These are phyloP conservation scores for Fragosphaeria purpurea DNA, from an alignment of 2,329 filamentous ascomycete genomes.

Conservation along the genomic window DNA sequence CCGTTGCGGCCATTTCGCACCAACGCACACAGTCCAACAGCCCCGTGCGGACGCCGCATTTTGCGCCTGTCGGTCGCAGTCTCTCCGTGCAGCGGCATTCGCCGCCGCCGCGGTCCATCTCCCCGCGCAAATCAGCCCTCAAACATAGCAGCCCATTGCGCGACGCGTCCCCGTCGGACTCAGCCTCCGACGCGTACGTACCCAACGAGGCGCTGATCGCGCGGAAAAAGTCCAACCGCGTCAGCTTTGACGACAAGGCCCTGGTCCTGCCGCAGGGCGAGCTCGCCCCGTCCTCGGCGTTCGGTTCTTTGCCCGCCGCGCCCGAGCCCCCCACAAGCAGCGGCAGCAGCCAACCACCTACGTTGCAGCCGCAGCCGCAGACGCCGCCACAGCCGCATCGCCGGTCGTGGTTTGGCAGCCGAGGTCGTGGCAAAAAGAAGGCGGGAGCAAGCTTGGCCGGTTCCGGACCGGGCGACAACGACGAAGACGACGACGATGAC, in stretches of 20 bases:
- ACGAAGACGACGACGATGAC: conserved; percentile 48
- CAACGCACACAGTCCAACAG: conserved; percentile 43
- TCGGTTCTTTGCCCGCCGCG: conserved; percentile 3
- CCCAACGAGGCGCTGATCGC: conserved; percentile 13
- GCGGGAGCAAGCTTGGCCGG: conserved; percentile 13
- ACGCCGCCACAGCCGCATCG: conserved; percentile 16
- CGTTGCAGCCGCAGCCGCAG: too few species aligned
- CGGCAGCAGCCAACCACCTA: neutral
- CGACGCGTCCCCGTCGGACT: conserved; percentile 40
- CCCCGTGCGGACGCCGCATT: conserved; percentile 58
- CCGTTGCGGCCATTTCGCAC: neutral
- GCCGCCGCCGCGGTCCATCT: conserved; percentile 60
- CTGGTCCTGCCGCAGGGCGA: conserved; percentile 21
- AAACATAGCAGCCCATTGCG: conserved; percentile 52
- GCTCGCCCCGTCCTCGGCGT: neutral
- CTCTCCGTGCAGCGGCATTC: conserved; percentile 49
- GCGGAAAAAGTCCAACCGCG: conserved; percentile 57
- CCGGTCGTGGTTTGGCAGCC: conserved; percentile 42
- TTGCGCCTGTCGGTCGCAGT: conserved; percentile 44
- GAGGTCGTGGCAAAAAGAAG: conserved; percentile 41
- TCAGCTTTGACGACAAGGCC: conserved; percentile 66
- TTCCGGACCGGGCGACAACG: too few species aligned
- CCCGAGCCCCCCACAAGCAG: conserved; percentile 2
- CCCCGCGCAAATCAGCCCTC: conserved; percentile 67
- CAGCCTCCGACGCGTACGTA: conserved; percentile 30